phyloP scores from a whole-genome alignment of 305 asterid species.

The Fraxinus latifolia region DNA sequence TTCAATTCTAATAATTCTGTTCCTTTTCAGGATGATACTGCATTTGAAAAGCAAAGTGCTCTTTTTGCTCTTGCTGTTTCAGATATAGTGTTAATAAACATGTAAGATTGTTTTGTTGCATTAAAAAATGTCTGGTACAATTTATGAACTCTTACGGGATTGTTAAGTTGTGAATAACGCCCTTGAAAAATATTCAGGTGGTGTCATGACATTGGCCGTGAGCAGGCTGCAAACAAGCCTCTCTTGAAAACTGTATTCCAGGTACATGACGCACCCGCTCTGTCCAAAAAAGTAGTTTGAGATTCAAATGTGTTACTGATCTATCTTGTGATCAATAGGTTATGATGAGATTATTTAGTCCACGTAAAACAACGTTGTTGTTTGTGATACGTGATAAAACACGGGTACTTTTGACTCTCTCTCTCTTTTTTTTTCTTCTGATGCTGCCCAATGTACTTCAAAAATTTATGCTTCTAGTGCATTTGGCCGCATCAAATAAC shows the following conservation, averaged over 20 bases:
- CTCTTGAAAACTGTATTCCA: constrained; percentile 92
- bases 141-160: not conserved
- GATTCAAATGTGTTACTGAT: constrained; percentile 24
- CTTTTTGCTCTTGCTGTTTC: constrained; percentile 96
- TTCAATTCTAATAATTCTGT: constrained; percentile 21
- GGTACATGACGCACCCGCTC: constrained; percentile 33
- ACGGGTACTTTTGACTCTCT: constrained; percentile 47
- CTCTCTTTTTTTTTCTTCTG: constrained; percentile 15
- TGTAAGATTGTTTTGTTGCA: constrained; percentile 52
- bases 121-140: constrained; percentile 2
- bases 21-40: constrained; percentile 68
- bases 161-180: not conserved
- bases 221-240: constrained; percentile 98
- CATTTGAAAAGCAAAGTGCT: constrained; percentile 88
- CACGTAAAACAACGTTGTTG: constrained; percentile 90
- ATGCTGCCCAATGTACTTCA: not conserved
- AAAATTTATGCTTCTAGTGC: constrained; percentile 10
- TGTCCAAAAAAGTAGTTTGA: not conserved
- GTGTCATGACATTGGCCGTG: constrained; percentile 99
- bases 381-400: constrained; percentile 97
- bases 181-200: constrained; percentile 52
- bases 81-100: constrained; percentile 89
- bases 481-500: constrained; percentile 4
- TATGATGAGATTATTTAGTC: constrained; percentile 92
- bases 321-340: constrained; percentile 50